Evolutionary conservation across 2,329 filamentous ascomycete genomes (phyloP), one percentile per base, ranked within the genome.

Genomic region (Clathrospora elynae): DNA sequence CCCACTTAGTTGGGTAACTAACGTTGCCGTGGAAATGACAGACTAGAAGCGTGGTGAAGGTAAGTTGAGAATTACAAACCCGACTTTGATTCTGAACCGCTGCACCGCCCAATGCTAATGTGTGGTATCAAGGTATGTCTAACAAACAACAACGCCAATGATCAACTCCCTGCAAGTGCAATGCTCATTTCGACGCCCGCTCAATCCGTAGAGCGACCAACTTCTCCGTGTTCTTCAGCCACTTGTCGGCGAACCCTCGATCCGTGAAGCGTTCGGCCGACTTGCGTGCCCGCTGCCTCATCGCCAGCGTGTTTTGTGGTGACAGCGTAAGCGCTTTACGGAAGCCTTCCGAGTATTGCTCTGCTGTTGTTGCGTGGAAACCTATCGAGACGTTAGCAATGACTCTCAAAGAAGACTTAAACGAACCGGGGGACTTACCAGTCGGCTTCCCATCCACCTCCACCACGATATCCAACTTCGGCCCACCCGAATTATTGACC

Each of bases 401-500:
- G 26, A n/a, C 3, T 26, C 8, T 14, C 8, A 3, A 25, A n/a
- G 5, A n/a, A 23, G 22, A 14, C n/a, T 12, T 4, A 23, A 10
- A n/a, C 23, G 6, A 8, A 3, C 13, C 12, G 22, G 13, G 7
- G 19, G 11, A 40, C 53, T 65, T 71, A 89, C 87, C 87, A 20
- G 88, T 96, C 8, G 86, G 83, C 53, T 86, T 74, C 3, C 88
- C 90, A 52, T 93, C 85, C 23, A 93, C 75, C 8, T 87, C 79
- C 7, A 90, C 81, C 11, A 97, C 92, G 55, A 99, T 99, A 66
- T 99, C 93, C 50, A 90, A 73, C 71, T 93, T 96, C 2, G 93
- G 93, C 0, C 93, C 93, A 6, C 92, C 93, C 35, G 88, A 93
- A 70, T 96, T 79, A 62, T 99, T 93, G 6, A 97, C 93, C 0